Percentiles rank a stretch among this genome's conserved stretches.
phyloP scores from a whole-genome alignment of 2,329 filamentous ascomycete species.

The Epichloe festucae region DNA sequence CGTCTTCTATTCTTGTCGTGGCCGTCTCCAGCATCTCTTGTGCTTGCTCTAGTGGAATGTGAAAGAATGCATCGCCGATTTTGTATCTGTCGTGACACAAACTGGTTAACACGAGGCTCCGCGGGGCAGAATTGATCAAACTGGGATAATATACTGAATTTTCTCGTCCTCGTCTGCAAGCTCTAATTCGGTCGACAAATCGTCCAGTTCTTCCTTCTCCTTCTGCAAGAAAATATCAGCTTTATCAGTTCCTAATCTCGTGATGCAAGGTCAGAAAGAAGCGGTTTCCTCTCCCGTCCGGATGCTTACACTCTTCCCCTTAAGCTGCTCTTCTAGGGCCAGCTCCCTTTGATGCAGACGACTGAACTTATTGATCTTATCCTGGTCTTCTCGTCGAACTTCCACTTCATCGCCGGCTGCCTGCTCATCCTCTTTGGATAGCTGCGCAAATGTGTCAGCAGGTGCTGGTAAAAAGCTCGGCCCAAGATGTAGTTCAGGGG shows the following conservation, averaged over 20 bases:
- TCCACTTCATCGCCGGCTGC: conserved; percentile 73
- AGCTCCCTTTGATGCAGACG: conserved; percentile 80
- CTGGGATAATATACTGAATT: conserved; percentile 56
- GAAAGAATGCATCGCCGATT: conserved; percentile 91
- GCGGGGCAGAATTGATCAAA: neutral
- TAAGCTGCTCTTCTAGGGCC: conserved; percentile 65
- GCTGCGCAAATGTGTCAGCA: conserved; percentile 36
- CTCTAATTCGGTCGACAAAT: conserved; percentile 82
- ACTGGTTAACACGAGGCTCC: neutral
- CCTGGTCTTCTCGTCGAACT: conserved; percentile 91
- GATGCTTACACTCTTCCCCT: conserved; percentile 56
- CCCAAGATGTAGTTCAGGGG: too few relatives aligned
- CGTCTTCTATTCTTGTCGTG: conserved; percentile 60
- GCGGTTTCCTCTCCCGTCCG: neutral
- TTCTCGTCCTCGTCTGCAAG: conserved; percentile 90
- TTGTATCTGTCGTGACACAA: conserved; percentile 56
- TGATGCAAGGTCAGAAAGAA: neutral
- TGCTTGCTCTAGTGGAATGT: conserved; percentile 69
- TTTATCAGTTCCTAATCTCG: neutral
- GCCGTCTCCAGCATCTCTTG: conserved; percentile 70
- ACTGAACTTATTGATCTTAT: conserved; percentile 98
- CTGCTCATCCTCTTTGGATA: conserved; percentile 80
- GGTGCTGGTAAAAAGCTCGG: neutral
- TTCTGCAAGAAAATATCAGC: conserved; percentile 45
- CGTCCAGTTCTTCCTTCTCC: conserved; percentile 95